These are phyloP conservation scores for Chlorella sp. DNA, from an alignment of 139 green algal genomes.

Conservation along the genomic window DNA sequence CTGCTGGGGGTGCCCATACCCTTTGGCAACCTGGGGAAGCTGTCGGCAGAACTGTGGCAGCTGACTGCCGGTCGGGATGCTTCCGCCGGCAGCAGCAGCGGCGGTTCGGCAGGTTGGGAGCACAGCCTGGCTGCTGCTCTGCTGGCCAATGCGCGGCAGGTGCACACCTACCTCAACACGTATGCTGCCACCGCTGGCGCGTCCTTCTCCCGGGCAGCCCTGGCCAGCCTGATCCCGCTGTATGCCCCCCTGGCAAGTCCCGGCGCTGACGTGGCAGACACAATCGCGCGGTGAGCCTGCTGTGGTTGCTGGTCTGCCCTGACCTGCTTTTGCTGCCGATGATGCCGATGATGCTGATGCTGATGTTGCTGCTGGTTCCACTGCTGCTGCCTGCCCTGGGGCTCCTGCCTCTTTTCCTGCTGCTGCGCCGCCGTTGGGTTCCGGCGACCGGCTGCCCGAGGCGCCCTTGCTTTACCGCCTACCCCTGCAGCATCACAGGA, in stretches of 20 bases:
- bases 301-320: no score
- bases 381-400: not conserved
- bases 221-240: conserved; percentile 43
- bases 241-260: conserved; percentile 2
- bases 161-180: conserved; percentile 72
- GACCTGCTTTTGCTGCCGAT: no score
- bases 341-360: no score
- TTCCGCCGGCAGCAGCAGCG: not conserved
- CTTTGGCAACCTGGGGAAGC: conserved; percentile 81
- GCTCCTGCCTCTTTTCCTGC: no score
- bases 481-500: no score
- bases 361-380: not conserved
- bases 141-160: conserved; percentile 36
- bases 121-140: conserved; percentile 2
- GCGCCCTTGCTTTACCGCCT: no score
- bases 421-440: no score
- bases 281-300: not conserved
- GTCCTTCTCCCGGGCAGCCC: conserved; percentile 48
- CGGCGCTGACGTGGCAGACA: not conserved
- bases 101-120: conserved; percentile 3
- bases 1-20: conserved; percentile 88
- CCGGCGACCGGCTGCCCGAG: no score
- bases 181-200: conserved; percentile 60
- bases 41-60: conserved; percentile 68
- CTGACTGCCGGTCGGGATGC: conserved; percentile 16